Evolutionary conservation across 768 basidiomycete genomes (phyloP), one percentile per base, ranked within the genome.

Genomic region (Boletus rufocinnamomeus): DNA sequence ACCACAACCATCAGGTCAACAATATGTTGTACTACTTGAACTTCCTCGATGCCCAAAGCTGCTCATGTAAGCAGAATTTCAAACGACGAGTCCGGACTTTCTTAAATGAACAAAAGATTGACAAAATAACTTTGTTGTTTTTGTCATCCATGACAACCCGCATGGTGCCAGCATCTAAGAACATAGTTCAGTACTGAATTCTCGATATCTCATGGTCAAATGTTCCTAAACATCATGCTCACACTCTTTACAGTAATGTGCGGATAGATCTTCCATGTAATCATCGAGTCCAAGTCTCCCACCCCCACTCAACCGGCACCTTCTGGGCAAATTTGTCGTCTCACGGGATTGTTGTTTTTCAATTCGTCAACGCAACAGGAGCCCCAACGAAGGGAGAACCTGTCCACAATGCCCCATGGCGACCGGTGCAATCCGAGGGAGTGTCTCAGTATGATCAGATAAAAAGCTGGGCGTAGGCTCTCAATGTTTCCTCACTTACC

Each of bases 401-500:
- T 44, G 23, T 41, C 8, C 34, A 3, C 37, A 23, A 9, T 45
- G 52, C 38, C 38, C 49, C 66, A 43, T 67, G 56, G 30, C 27
- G 57, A 68, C 65, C 30, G 58, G 64, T 38, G 58, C 25, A 40
- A 47, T 27, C 13, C 28, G 2, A 32, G 17, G 16, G 6, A 19
- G 37, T 21, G 55, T 52, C 50, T 65, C 45, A 37, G 37, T 53
- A 14, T 48, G 19, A 28, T 35, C 38, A 57, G 35, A 65, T 68
- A 65, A 59, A 65, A 43, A 27, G n/a, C 37, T 16, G n/a, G 21
- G 28, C 16, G 40, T 23, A 14, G 27, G 28, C 13, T 4, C 16
- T 14, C 19, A 35, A 28, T 41, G 16, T 44, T 54, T 43, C 13
- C 17, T 25, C 19, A 2, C 21, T 25, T 46, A 34, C 44, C 50